These are phyloP conservation scores for Knufia petricola DNA, from an alignment of 2,329 filamentous ascomycete species.

Conservation along the genomic window DNA sequence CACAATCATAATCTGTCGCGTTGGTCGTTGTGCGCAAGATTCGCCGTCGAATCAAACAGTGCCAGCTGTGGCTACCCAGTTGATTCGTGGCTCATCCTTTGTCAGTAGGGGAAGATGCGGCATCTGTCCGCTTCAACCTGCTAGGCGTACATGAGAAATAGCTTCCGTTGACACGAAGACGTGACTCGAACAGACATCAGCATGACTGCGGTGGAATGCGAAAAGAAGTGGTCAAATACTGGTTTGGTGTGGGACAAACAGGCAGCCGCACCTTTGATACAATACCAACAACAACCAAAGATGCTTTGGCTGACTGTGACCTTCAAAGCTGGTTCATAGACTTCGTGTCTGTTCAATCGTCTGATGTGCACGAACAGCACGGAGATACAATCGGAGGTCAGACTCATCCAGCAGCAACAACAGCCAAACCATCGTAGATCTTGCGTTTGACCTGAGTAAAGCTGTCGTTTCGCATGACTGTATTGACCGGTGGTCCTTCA, in stretches of 20 bases:
- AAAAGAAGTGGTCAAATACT: too few relatives aligned
- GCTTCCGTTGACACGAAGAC: too few relatives aligned
- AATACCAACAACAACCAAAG: too few relatives aligned
- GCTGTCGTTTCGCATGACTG: conserved; percentile 44
- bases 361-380: background rate
- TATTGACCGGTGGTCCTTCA: conserved; percentile 58
- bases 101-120: background rate
- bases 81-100: background rate
- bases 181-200: too few relatives aligned
- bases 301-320: too few relatives aligned
- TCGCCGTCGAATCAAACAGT: background rate
- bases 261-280: background rate
- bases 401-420: conserved; percentile 63
- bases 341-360: background rate
- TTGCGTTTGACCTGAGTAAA: conserved; percentile 82
- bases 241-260: too few relatives aligned
- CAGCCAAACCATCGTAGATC: conserved; percentile 88
- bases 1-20: background rate
- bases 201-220: too few relatives aligned
- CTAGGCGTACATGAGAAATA: too few relatives aligned
- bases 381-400: background rate
- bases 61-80: background rate
- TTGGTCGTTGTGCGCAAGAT: background rate
- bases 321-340: background rate
- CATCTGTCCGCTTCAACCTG: too few relatives aligned